Conservation (phyloP, 495 filamentous ascomycete genomes). For the Penicillium angulare region DNA sequence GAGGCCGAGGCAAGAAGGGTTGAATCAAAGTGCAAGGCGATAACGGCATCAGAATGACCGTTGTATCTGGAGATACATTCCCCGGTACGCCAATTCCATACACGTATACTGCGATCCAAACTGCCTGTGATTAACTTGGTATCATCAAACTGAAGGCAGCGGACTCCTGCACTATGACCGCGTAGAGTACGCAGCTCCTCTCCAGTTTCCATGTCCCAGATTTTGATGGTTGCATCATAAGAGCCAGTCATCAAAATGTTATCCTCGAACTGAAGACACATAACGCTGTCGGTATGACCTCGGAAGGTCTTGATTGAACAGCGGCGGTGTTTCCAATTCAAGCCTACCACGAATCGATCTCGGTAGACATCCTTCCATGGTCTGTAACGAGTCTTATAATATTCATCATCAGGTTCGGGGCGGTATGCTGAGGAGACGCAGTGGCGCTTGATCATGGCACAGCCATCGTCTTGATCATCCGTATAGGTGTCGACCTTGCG, state of each 20-base stretch:
- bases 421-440: constrained; percentile 30
- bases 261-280: constrained; percentile 94
- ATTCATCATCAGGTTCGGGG: constrained; percentile 32
- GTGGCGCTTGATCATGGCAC: constrained; percentile 38
- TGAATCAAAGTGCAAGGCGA: constrained; percentile 80
- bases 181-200: constrained; percentile 77
- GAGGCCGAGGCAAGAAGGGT: constrained; percentile 84
- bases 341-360: constrained; percentile 83
- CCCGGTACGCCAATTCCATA: constrained; percentile 97
- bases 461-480: constrained; percentile 21
- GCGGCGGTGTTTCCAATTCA: constrained; percentile 94
- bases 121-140: constrained; percentile 83
- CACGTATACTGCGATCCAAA: constrained; percentile 75
- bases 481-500: constrained; percentile 31
- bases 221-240: constrained; percentile 91
- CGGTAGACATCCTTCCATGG: constrained; percentile 95
- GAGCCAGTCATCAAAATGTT: constrained; percentile 90
- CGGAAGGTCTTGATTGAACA: constrained; percentile 77
- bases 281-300: constrained; percentile 92
- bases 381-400: constrained; percentile 52
- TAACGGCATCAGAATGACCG: constrained; percentile 76
- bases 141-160: constrained; percentile 91
- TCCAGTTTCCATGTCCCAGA: constrained; percentile 90
- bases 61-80: constrained; percentile 78
- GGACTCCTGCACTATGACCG: constrained; percentile 79